A percentile compares a stretch with the other conserved stretches of the same genome.
phyloP scores from a whole-genome alignment of 768 basidiomycete genomes.

The Trametes sanguinea region DNA sequence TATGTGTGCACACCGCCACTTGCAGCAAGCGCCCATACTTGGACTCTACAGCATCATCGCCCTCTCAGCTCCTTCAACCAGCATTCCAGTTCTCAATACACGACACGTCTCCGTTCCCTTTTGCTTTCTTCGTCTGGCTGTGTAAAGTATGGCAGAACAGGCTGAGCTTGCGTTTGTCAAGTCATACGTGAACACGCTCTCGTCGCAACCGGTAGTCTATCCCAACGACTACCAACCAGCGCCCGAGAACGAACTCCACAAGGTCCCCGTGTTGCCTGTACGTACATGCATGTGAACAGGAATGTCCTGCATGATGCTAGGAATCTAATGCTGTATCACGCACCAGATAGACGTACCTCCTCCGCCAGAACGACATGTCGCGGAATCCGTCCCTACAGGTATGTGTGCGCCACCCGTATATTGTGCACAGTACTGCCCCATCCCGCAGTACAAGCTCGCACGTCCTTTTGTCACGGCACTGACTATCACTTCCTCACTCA shows the following conservation, averaged over 20 bases:
- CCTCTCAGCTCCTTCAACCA: conserved; percentile 4
- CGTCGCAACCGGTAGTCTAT: conserved; percentile 67
- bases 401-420: conserved; percentile 9
- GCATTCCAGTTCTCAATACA: conserved; percentile 12
- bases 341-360: conserved; percentile 58
- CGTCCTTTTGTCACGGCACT: not conserved
- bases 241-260: conserved; percentile 62
- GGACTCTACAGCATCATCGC: not conserved
- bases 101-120: too few relatives aligned
- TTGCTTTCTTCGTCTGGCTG: not conserved
- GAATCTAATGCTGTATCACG: too few relatives aligned
- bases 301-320: too few relatives aligned
- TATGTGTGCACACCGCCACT: not conserved
- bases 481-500: not conserved
- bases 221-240: conserved; percentile 78
- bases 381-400: conserved; percentile 38
- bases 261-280: conserved; percentile 70
- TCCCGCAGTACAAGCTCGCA: too few relatives aligned
- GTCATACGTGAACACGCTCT: conserved; percentile 62
- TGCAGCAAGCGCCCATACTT: not conserved
- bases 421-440: too few relatives aligned
- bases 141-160: conserved; percentile 51
- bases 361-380: conserved; percentile 54
- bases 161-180: conserved; percentile 64
- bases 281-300: conserved; percentile 25